phyloP scores from a whole-genome alignment of 768 basidiomycete genomes.

The Lentinula raphanica region DNA sequence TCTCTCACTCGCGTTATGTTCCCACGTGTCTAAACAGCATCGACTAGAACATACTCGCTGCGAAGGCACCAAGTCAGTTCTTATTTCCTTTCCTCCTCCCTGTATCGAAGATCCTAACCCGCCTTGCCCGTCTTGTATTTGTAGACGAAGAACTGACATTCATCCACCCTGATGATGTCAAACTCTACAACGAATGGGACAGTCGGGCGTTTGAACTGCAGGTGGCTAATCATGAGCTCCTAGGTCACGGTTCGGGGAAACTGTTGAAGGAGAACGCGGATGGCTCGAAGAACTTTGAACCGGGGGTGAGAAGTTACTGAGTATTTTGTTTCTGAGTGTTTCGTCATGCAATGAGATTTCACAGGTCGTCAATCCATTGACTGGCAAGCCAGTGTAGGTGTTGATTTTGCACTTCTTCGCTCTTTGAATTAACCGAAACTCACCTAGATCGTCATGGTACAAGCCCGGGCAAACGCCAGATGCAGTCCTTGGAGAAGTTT shows the following conservation, averaged over 20 bases:
- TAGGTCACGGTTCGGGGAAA: slow-evolving; percentile 84
- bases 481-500: slow-evolving; percentile 80
- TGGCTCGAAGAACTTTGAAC: slow-evolving; percentile 80
- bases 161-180: slow-evolving; percentile 72
- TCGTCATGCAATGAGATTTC: no score
- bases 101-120: background rate
- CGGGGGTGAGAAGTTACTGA: slow-evolving; percentile 22
- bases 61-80: slow-evolving; percentile 82
- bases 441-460: slow-evolving; percentile 73
- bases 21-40: background rate
- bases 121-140: background rate
- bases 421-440: background rate
- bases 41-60: slow-evolving; percentile 76
- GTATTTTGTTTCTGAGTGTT: no score
- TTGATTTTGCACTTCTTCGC: slow-evolving; percentile 2
- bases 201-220: slow-evolving; percentile 77
- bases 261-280: slow-evolving; percentile 71
- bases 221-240: slow-evolving; percentile 85
- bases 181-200: slow-evolving; percentile 75
- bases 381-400: slow-evolving; percentile 65
- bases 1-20: background rate
- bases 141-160: slow-evolving; percentile 82
- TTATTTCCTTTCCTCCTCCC: slow-evolving; percentile 16
- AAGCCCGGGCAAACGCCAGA: slow-evolving; percentile 81
- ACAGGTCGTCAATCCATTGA: slow-evolving; percentile 78